Conservation (phyloP, 2,329 filamentous ascomycete genomes). For the Monilinia vaccinii-corymbosi region DNA sequence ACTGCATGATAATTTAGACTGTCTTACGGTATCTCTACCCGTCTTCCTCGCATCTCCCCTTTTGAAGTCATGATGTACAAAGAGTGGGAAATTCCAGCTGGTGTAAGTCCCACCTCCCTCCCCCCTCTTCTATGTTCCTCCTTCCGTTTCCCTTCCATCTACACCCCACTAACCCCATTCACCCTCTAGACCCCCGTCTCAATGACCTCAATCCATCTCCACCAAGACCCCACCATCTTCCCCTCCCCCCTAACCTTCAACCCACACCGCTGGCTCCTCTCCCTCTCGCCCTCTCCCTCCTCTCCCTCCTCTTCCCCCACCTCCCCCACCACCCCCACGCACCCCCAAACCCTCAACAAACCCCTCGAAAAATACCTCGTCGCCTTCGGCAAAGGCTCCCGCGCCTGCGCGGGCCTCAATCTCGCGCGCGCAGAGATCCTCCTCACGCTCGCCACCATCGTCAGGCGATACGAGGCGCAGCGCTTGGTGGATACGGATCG, state of each 20-base stretch:
- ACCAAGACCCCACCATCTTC: conserved; percentile 18
- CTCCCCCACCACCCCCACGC: not conserved
- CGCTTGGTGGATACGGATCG: conserved; percentile 15
- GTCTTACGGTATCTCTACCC: conserved; percentile 13
- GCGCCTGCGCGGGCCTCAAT: conserved; percentile 22
- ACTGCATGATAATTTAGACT: not conserved
- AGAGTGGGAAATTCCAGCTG: conserved; percentile 14
- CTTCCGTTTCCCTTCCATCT: no score
- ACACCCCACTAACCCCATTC: not conserved
- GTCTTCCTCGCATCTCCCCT: conserved; percentile 13
- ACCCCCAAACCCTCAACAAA: conserved; percentile 17
- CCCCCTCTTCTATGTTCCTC: no score
- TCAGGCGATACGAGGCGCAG: conserved; percentile 14
- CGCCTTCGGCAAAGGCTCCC: conserved; percentile 17
- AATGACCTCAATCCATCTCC: conserved; percentile 19
- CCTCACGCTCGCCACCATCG: conserved; percentile 16
- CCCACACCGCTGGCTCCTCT: conserved; percentile 19
- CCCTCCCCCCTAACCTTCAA: conserved; percentile 11
- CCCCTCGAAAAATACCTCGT: conserved; percentile 17
- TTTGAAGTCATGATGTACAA: conserved; percentile 10
- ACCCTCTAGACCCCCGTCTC: conserved; percentile 16
- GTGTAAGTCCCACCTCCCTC: not conserved
- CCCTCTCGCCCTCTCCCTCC: not conserved
- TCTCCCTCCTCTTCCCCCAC: not conserved
- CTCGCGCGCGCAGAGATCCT: conserved; percentile 21